Conservation (phyloP, 2,329 filamentous ascomycete species). For the Zasmidium cellare region DNA sequence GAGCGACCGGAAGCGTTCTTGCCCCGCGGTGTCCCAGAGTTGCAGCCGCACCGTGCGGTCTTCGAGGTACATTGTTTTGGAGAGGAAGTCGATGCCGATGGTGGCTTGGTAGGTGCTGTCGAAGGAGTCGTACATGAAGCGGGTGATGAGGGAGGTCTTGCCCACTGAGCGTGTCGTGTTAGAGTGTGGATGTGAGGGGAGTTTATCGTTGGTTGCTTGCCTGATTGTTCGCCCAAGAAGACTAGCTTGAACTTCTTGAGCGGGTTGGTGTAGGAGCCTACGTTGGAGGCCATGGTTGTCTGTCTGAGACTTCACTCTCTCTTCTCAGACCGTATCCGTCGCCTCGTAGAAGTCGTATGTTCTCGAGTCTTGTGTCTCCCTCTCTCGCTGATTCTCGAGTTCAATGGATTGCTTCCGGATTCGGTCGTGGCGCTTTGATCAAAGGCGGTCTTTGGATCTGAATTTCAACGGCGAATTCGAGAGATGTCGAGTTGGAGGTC, state of each 20-base stretch:
- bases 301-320: not conserved
- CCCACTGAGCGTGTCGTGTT: constrained; percentile 63
- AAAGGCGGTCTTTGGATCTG: not conserved
- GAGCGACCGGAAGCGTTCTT: constrained; percentile 93
- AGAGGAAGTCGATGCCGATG: constrained; percentile 98
- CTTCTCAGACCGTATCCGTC: not conserved
- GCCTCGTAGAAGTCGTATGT: not conserved
- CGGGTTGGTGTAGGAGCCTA: constrained; percentile 94
- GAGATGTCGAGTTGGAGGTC: not conserved
- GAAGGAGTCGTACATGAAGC: constrained; percentile 99
- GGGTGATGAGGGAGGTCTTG: constrained; percentile 97
- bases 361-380: too few relatives aligned
- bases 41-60: constrained; percentile 96
- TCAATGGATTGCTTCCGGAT: constrained; percentile 5
- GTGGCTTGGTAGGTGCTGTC: constrained; percentile 99
- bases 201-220: constrained; percentile 55
- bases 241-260: constrained; percentile 99
- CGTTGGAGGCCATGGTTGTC: constrained; percentile 67
- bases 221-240: constrained; percentile 97
- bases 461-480: not conserved
- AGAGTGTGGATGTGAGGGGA: not conserved
- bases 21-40: constrained; percentile 96
- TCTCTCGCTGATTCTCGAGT: not conserved
- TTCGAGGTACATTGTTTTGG: constrained; percentile 99
- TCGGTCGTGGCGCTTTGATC: constrained; percentile 5